Evolutionary conservation across 805 yeast species (phyloP), one percentile per base, ranked within the genome.

Genomic region (Spencermartinsiella europaea): DNA sequence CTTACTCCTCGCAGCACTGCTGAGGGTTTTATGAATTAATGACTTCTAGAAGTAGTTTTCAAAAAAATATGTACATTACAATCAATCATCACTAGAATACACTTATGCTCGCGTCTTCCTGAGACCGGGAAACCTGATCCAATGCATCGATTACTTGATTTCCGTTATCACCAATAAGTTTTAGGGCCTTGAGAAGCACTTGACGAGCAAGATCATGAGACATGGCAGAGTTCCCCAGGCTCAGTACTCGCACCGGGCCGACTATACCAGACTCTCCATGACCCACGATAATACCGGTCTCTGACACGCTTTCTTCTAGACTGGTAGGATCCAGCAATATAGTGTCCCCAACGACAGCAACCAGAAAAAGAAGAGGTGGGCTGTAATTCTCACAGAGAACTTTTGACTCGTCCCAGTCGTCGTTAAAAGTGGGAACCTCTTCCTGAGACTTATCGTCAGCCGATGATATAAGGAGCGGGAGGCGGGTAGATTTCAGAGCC

Each of bases 391-490:
- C 40, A 14, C 75, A 71, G 25, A 84, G 66, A 34, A 59, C 73
- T 46, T 54, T 71, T 21, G 82, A 78, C 50, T 68, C 70, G 58
- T 72, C 83, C 90, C 85, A 91, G 54, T 88, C 95, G 58, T 90
- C 97, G 35, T 90, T 81, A 58, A 91, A 90, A 0, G 87, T 83
- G 1, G 97, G 97, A 52, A 85, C 82, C 63, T 90, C 96, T 61
- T 84, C 95, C 17, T 87, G 77, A 19, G 60, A 67, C 40, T 62
- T 57, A 54, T 80, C 84, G 58, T 85, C 81, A 27, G 80, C 79
- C 27, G 80, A 77, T 14, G 95, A 84, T 1, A 79, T 70, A 45
- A 88, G 67, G 39, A 79, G 71, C 4, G 97, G 97, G 44, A 90
- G 70, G 48, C 73, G 73, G 1, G 97, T 83, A 15, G 89, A 77